Base-by-base conservation (phyloP, 208 protist species). In the Lotmaria passim region DNA sequence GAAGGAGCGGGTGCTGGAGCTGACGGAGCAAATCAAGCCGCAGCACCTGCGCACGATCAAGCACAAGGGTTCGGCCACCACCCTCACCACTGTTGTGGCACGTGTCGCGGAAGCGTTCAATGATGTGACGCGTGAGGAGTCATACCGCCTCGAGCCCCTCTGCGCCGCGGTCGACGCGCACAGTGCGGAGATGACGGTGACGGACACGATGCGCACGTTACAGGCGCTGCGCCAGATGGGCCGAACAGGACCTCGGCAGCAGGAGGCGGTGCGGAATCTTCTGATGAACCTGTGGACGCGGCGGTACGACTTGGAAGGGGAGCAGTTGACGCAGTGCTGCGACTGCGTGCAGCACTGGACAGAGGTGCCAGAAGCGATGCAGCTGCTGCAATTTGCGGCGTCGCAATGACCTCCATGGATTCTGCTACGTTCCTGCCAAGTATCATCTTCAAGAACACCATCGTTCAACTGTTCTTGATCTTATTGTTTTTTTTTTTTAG, bases 11-110 rank as follows among this genome's bases (percentile, higher is more conserved):
- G 79, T 94, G 43, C 56, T 96, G n/a, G 69, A 90, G 50, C 70
- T 93, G 50, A 87, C 89, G 23, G 87, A 94, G 75, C 81, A 85
- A 60, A 87, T 96, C 63, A 72, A 85, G 12, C 75, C 80, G 2
- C 51, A 70, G 44, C 86, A 93, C 58, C 79, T 96, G n/a, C 78
- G 75, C 23, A 67, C 44, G 24, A 52, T 44, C 30, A 41, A 26
- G 15, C 38, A 41, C n/a, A 69, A 76, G 26, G 73, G 73, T 4
- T 34, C 82, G 12, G 36, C 78, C 2, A 58, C 86, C 1, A 80
- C 73, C 36, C 38, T 96, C 24, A 73, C 89, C 33, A 65, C 82
- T 17, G 67, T 94, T 8, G 82, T 90, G 44, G 63, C 66, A 8
- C 71, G 71, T 15, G 81, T 96, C 52, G 91, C 86, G 46, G 81